Base-by-base conservation (phyloP, 805 yeast species). In the Komagataella phaffii region DNA sequence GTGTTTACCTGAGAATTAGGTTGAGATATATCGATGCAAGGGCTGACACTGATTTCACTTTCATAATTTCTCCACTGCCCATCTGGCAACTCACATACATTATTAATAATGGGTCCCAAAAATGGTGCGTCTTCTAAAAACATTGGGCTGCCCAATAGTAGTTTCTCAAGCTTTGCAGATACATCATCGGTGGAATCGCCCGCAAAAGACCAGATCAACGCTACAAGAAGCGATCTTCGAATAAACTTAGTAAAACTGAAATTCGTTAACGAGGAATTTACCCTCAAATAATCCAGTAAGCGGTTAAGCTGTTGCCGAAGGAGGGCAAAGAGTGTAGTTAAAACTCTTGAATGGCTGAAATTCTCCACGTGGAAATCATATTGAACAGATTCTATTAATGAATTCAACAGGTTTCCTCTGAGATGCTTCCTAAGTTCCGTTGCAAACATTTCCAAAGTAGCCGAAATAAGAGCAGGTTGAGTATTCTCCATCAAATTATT, bases 1-100 rank as follows among this genome's bases (percentile, higher is more conserved):
- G 98, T 91, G 0, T 95, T 86, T 7, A 91, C 75, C 1, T 91
- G 78, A 0, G 80, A 62, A 56, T 79, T 82, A 1, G 95, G 80
- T 46, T 74, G 69, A 6, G 73, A 60, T 1, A 88, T 76, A 47
- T 81, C 75, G 10, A 14, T 7, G 6, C n/a, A 24, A n/a, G 47
- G n/a, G 23, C n/a, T 21, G 17, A 6, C 12, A 18, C 14, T 7
- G 14, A 18, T 7, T 14, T 21, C 30, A 7, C 14, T 24, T 18
- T 45, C 23, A 3, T 1, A 21, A 5, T 21, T 21, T 21, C 30
- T 17, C 17, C n/a, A 18, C 23, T 45, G 21, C 17, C 21, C n/a
- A 14, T 45, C 47, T 21, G 47, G 47, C 17, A 45, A n/a, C 7
- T 45, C 47, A 24, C 47, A 45, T 6, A 24, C 7, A 10, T 21